A percentile compares a stretch with the other conserved stretches of the same genome.
These are phyloP conservation scores for Picea glauca DNA, from an alignment of 75 land plant genomes.

Conservation along the genomic window DNA sequence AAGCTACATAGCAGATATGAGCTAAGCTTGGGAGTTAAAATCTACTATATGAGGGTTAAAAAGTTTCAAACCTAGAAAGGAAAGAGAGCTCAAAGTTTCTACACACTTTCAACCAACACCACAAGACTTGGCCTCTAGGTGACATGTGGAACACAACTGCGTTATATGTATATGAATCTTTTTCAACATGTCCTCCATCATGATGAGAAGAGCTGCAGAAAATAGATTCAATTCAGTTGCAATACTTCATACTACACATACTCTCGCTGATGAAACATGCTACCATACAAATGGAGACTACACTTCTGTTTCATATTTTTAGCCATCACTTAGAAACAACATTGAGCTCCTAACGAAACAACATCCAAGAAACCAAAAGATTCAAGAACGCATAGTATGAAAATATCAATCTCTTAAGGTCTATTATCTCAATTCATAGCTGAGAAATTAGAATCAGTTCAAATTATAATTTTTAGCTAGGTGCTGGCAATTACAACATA, in stretches of 20 bases:
- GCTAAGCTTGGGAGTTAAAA: neutral
- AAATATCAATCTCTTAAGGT: neutral
- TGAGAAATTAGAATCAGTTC: neutral
- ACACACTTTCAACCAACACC: conserved; percentile 28
- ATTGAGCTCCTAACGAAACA: neutral
- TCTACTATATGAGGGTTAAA: neutral
- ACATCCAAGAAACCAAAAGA: neutral
- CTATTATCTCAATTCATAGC: neutral
- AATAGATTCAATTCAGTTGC: neutral
- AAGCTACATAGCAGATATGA: neutral
- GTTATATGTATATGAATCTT: conserved; percentile 30
- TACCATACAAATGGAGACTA: neutral
- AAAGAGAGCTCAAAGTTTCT: conserved; percentile 21
- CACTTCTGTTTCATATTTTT: neutral
- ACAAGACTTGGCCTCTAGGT: conserved; percentile 28
- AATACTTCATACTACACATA: neutral
- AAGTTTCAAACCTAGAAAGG: conserved; percentile 27
- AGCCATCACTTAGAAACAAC: neutral
- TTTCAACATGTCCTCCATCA: conserved; percentile 22
- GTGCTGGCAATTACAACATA: neutral
- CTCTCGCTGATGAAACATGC: neutral
- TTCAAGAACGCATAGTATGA: neutral
- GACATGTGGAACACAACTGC: conserved; percentile 31
- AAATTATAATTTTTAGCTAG: neutral
- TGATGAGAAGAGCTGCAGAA: conserved; percentile 26